Conservation (phyloP, 257 asterid species). For the Salvia splendens region DNA sequence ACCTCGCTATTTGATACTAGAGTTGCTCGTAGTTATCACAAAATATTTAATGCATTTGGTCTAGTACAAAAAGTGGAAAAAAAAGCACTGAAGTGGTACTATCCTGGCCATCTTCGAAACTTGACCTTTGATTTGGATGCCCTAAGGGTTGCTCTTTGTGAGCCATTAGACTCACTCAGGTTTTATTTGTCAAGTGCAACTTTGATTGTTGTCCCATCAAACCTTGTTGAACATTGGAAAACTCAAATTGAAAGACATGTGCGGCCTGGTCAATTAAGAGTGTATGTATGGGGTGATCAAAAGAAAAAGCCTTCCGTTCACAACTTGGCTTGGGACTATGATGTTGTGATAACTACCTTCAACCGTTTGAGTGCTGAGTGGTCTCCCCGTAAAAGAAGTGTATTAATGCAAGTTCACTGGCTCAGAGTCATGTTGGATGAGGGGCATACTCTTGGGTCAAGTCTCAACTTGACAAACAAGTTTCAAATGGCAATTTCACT, state of each 20-base stretch:
- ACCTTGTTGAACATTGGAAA: conserved; percentile 94
- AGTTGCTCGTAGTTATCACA: conserved; percentile 62
- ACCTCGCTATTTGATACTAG: conserved; percentile 55
- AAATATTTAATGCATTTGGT: conserved; percentile 86
- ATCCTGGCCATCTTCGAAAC: conserved; percentile 70
- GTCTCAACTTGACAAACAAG: conserved; percentile 87
- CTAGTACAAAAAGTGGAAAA: conserved; percentile 67
- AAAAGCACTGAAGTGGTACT: conserved; percentile 71
- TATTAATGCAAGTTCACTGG: conserved; percentile 93
- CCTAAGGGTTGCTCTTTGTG: conserved; percentile 81
- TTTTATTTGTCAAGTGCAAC: conserved; percentile 84
- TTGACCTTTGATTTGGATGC: conserved; percentile 86
- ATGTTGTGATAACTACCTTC: conserved; percentile 91
- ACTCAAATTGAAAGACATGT: conserved; percentile 85
- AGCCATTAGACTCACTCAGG: conserved; percentile 78
- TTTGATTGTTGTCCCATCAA: conserved; percentile 84
- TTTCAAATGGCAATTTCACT: conserved; percentile 86
- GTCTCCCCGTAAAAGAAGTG: conserved; percentile 78
- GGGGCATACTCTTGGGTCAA: conserved; percentile 98
- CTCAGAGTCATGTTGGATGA: conserved; percentile 90
- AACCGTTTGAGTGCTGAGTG: conserved; percentile 95
- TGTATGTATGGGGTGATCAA: conserved; percentile 82
- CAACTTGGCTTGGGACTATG: conserved; percentile 93
- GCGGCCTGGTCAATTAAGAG: conserved; percentile 74
- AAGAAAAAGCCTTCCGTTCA: conserved; percentile 79